Conservation (phyloP, 225 moss, liverwort and hornwort species). For the Pleurozium schreberi region DNA sequence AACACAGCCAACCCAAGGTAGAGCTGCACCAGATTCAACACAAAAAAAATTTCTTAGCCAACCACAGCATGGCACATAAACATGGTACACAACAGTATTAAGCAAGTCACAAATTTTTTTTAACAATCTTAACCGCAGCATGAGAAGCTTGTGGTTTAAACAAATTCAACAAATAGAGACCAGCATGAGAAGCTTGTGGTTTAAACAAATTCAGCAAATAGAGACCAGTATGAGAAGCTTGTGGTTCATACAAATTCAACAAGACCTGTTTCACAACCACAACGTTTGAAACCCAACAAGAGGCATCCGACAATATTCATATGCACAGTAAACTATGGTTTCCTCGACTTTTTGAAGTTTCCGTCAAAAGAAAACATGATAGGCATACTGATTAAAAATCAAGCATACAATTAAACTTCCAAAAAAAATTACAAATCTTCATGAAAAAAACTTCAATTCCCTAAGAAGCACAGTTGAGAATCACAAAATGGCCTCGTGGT, state of each 20-base stretch:
- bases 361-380: not conserved
- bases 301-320: not conserved
- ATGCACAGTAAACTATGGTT: not conserved
- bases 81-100: not conserved
- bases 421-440: not conserved
- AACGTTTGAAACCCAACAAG: not conserved
- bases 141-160: too few relatives aligned
- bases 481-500: not conserved
- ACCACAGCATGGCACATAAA: not conserved
- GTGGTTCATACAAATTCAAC: not conserved
- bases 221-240: not conserved
- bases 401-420: not conserved
- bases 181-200: too few relatives aligned
- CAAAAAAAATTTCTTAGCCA: not conserved
- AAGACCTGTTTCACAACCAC: not conserved
- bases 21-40: not conserved
- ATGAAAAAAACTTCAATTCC: not conserved
- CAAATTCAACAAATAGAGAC: too few relatives aligned
- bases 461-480: not conserved
- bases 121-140: too few relatives aligned
- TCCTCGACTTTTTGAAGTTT: not conserved
- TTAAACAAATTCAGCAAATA: too few relatives aligned
- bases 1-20: slow-evolving; percentile 2
- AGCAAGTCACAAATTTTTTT: not conserved
- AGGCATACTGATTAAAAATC: not conserved